Percentiles rank a stretch among this genome's conserved stretches.
phyloP scores from a whole-genome alignment of 2,329 filamentous ascomycete species.

The Penicillium capsulatum region DNA sequence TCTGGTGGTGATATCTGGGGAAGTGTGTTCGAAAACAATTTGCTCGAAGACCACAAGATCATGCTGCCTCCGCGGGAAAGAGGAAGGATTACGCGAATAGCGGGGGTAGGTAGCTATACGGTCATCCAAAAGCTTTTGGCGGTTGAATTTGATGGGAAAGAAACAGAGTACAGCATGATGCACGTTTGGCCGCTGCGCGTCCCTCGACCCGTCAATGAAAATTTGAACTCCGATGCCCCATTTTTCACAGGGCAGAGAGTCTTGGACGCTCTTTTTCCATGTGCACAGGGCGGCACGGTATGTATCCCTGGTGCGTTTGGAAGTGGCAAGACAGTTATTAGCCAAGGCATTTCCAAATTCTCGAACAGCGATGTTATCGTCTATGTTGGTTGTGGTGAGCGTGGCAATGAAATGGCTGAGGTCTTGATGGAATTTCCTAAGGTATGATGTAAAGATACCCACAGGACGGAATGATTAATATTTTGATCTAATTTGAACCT shows the following conservation, averaged over 20 bases:
- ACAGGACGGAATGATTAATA: not conserved
- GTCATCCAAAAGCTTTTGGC: constrained; percentile 92
- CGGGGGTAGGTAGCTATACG: constrained; percentile 85
- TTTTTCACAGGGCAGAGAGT: constrained; percentile 97
- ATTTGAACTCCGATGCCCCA: constrained; percentile 79
- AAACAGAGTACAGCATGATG: constrained; percentile 95
- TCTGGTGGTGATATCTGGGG: constrained; percentile 96
- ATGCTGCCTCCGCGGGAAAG: constrained; percentile 83
- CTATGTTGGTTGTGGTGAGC: constrained; percentile 90
- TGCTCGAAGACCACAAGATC: constrained; percentile 90
- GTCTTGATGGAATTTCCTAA: constrained; percentile 99
- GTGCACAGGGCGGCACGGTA: constrained; percentile 94
- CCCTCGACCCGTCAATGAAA: constrained; percentile 86
- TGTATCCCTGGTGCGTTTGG: constrained; percentile 98
- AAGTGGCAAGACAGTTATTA: constrained; percentile 99
- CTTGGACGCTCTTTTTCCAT: constrained; percentile 90
- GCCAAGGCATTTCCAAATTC: constrained; percentile 97
- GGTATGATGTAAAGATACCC: constrained; percentile 34
- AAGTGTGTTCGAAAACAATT: constrained; percentile 90
- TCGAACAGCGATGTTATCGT: constrained; percentile 99
- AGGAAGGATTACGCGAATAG: constrained; percentile 87
- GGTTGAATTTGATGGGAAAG: constrained; percentile 94
- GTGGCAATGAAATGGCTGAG: constrained; percentile 99
- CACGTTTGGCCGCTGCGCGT: constrained; percentile 97
- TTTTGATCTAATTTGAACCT: not conserved